These are phyloP conservation scores for Setaria viridis DNA, from an alignment of 202 grass and related monocot species.

Conservation along the genomic window DNA sequence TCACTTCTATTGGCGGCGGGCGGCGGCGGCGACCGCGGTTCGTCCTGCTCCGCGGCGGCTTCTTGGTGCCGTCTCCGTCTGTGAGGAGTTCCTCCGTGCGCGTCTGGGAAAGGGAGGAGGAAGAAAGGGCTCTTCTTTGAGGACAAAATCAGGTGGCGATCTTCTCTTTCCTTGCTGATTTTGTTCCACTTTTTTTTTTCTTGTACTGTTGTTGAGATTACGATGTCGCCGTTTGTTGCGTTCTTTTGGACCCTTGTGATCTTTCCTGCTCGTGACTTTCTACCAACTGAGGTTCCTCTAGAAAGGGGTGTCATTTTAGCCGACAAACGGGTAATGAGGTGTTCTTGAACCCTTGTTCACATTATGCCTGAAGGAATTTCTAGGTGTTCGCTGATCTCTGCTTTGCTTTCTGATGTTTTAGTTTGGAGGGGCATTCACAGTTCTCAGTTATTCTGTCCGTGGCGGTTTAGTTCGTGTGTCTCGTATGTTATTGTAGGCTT, in stretches of 20 bases:
- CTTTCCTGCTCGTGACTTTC: conserved; percentile 47
- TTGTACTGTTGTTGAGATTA: conserved; percentile 48
- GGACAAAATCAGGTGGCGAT: conserved; percentile 54
- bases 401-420: conserved; percentile 15
- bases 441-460: neutral
- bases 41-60: neutral
- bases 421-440: neutral
- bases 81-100: neutral
- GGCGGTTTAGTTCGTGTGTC: neutral
- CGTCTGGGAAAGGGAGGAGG: conserved; percentile 9
- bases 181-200: conserved; percentile 9
- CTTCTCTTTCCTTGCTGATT: conserved; percentile 23
- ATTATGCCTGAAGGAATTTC: neutral
- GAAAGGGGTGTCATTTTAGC: conserved; percentile 28
- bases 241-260: conserved; percentile 50
- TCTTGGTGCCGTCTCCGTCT: neutral
- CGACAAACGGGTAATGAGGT: conserved; percentile 1
- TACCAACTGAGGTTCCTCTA: conserved; percentile 38
- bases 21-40: neutral
- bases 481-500: neutral
- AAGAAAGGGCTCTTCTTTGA: conserved; percentile 36
- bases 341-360: conserved; percentile 23
- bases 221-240: conserved; percentile 36
- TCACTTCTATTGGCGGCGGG: neutral
- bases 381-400: neutral